Percentiles rank a stretch among this genome's conserved stretches.
These are phyloP conservation scores for Phyllostachys edulis DNA, from an alignment of 176 grass and related monocot genomes.

Conservation along the genomic window DNA sequence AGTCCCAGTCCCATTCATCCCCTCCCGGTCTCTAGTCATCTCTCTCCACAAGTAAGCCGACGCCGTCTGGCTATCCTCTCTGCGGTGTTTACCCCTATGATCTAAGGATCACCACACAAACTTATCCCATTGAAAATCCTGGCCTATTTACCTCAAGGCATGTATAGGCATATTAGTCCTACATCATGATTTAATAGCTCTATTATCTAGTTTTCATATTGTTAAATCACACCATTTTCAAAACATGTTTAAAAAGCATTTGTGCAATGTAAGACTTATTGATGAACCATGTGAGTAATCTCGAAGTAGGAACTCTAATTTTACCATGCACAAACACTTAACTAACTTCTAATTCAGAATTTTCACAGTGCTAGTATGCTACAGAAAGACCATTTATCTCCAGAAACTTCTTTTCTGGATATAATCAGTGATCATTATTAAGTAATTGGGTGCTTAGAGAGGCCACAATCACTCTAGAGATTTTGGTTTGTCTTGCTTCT, in stretches of 20 bases:
- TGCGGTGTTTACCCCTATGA: too few relatives aligned
- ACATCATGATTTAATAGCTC: too few relatives aligned
- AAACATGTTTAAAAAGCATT: neutral
- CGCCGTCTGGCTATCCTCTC: too few relatives aligned
- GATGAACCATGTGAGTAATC: neutral
- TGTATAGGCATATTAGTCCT: neutral
- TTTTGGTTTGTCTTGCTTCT: neutral
- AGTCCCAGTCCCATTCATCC: too few relatives aligned
- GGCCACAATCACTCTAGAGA: neutral
- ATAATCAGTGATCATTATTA: neutral
- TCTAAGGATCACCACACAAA: neutral
- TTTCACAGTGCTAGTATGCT: neutral
- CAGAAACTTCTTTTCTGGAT: neutral
- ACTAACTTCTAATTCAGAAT: neutral
- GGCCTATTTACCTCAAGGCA: neutral
- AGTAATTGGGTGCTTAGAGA: neutral
- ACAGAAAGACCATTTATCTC: neutral
- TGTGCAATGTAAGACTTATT: neutral
- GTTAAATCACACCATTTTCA: neutral
- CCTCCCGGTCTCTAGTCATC: too few relatives aligned
- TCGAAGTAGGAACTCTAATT: neutral
- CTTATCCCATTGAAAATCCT: neutral
- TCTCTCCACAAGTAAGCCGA: too few relatives aligned
- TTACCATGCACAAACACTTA: neutral
- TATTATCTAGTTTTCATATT: neutral